These are phyloP conservation scores for Xylaria scruposa DNA, from an alignment of 495 filamentous ascomycete genomes.

Conservation along the genomic window DNA sequence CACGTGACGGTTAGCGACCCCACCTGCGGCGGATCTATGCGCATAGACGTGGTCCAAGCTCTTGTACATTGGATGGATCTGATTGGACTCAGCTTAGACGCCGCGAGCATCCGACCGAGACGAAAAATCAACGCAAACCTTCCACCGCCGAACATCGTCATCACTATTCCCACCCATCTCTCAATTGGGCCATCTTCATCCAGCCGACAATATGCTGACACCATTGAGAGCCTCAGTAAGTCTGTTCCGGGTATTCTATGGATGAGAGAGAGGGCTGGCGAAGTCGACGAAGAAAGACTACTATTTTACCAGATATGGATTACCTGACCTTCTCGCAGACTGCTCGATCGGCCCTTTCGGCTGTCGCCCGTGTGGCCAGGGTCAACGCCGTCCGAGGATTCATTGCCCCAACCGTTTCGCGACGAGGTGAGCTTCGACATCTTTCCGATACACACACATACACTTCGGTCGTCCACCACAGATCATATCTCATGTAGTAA, in stretches of 20 bases:
- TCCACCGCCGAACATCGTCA: constrained; percentile 21
- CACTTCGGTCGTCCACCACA: background rate
- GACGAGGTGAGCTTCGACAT: constrained; percentile 67
- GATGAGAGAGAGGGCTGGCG: background rate
- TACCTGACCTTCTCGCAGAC: constrained; percentile 36
- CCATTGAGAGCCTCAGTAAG: constrained; percentile 27
- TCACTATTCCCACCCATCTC: constrained; percentile 21
- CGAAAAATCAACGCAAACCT: constrained; percentile 33
- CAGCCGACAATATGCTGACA: constrained; percentile 25
- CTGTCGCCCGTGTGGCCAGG: constrained; percentile 71
- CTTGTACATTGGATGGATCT: constrained; percentile 23
- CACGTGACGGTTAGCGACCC: constrained; percentile 5
- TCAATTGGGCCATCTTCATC: constrained; percentile 24
- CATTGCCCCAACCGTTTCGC: constrained; percentile 73
- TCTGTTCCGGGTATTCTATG: background rate
- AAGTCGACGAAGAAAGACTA: background rate
- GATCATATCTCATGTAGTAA: background rate
- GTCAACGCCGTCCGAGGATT: constrained; percentile 80
- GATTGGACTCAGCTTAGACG: constrained; percentile 23
- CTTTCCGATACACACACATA: constrained; percentile 32
- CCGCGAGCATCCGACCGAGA: constrained; percentile 12
- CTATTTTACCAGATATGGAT: background rate
- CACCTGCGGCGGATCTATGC: background rate
- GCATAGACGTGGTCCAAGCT: constrained; percentile 40
- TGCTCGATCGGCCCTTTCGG: constrained; percentile 78